Conservation (phyloP, 2,329 filamentous ascomycete genomes). For the Sporothrix protearum region DNA sequence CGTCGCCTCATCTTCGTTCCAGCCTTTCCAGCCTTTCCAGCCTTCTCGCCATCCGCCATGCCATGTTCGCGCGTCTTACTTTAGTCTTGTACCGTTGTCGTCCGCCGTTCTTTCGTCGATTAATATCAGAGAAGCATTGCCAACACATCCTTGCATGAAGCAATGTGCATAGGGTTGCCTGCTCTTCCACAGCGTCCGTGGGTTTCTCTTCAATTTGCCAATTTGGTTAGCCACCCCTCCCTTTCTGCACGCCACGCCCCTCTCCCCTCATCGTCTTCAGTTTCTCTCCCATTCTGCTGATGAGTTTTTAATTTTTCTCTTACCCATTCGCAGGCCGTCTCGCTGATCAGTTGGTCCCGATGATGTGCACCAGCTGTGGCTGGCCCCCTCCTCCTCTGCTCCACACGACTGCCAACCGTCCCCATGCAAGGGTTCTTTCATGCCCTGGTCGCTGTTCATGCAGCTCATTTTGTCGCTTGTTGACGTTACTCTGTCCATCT, state of each 20-base stretch:
- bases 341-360: conserved; percentile 27
- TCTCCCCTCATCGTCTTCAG: not conserved
- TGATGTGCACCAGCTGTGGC: conserved; percentile 28
- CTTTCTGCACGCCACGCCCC: conserved; percentile 10
- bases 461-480: conserved; percentile 38
- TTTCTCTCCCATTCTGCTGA: not conserved
- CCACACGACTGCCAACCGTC: not conserved
- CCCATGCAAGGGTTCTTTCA: conserved; percentile 37
- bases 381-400: conserved; percentile 1
- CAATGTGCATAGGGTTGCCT: conserved; percentile 27
- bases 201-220: conserved; percentile 4
- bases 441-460: conserved; percentile 41
- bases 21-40: not conserved
- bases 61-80: not conserved
- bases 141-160: conserved; percentile 74
- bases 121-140: conserved; percentile 58
- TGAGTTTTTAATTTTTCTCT: not conserved
- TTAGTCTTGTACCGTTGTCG: not conserved
- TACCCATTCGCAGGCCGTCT: conserved; percentile 33
- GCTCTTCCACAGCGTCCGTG: conserved; percentile 32
- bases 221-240: not conserved
- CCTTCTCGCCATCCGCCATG: not conserved
- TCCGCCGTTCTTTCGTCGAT: conserved; percentile 27
- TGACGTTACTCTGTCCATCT: conserved; percentile 3
- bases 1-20: not conserved